phyloP scores from a whole-genome alignment of 208 protist genomes.

The Leishmania tropica region DNA sequence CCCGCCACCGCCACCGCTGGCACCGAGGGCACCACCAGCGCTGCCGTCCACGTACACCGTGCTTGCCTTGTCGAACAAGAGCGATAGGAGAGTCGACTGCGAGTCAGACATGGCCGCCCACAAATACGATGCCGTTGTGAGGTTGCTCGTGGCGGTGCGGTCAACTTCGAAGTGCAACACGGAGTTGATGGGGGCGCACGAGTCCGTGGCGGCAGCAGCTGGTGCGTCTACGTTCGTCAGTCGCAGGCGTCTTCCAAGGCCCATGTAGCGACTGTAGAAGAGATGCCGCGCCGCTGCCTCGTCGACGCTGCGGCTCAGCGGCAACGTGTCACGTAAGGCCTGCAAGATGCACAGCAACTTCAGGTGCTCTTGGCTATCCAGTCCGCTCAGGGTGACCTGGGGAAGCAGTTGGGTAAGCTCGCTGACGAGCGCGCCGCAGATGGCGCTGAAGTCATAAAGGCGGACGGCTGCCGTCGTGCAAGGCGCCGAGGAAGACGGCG shows the following conservation, averaged over 20 bases:
- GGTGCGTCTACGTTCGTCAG: slow-evolving; percentile 22
- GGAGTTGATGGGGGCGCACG: slow-evolving; percentile 31
- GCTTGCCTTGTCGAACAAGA: slow-evolving; percentile 41
- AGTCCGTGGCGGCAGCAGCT: slow-evolving; percentile 7
- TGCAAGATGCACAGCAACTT: slow-evolving; percentile 79
- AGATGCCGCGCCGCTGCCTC: slow-evolving; percentile 74
- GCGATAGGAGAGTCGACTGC: slow-evolving; percentile 43
- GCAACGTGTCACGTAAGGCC: slow-evolving; percentile 46
- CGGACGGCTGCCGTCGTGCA: slow-evolving; percentile 5
- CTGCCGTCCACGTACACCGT: slow-evolving; percentile 23
- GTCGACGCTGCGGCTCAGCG: slow-evolving; percentile 64
- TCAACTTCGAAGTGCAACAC: slow-evolving; percentile 52
- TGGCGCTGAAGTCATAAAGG: slow-evolving; percentile 31
- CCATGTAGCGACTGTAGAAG: slow-evolving; percentile 65
- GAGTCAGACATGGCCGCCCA: slow-evolving; percentile 79
- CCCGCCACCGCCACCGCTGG: neutral
- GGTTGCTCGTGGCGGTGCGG: slow-evolving; percentile 44
- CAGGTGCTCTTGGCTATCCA: slow-evolving; percentile 61
- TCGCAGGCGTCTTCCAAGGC: slow-evolving; percentile 59
- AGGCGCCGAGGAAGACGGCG: neutral
- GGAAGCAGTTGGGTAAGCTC: slow-evolving; percentile 58
- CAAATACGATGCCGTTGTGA: slow-evolving; percentile 45
- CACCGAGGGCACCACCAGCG: neutral
- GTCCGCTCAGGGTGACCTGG: slow-evolving; percentile 48
- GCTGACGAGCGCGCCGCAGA: slow-evolving; percentile 38